Evolutionary conservation across 1,139 yeast species (phyloP).

Genomic region (Martiniozyma asiatica): DNA sequence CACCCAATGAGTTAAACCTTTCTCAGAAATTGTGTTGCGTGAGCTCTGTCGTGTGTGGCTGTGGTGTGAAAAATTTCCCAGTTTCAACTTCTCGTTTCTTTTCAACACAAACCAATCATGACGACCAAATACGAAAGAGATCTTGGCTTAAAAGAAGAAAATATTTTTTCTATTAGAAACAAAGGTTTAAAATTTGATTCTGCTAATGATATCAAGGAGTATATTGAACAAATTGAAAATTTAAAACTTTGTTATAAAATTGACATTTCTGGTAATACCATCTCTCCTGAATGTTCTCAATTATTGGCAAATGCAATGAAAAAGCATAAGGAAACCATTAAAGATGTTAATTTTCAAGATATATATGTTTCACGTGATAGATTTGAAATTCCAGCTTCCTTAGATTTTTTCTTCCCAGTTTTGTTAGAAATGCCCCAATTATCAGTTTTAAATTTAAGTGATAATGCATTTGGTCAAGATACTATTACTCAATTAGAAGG

Average conservation of each 20-base stretch:
- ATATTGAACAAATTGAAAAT: constrained; percentile 40
- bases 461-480: constrained; percentile 93
- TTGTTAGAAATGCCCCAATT: constrained; percentile 58
- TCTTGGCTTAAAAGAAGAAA: constrained; percentile 18
- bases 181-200: constrained; percentile 68
- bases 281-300: constrained; percentile 81
- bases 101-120: constrained; percentile 11
- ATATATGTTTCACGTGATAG: constrained; percentile 89
- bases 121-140: constrained; percentile 22
- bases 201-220: constrained; percentile 59
- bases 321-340: constrained; percentile 35
- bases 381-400: constrained; percentile 84
- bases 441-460: constrained; percentile 71
- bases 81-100: too few relatives aligned
- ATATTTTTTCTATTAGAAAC: constrained; percentile 49
- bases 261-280: constrained; percentile 86
- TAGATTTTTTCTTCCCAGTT: constrained; percentile 61
- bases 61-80: too few relatives aligned
- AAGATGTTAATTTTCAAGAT: constrained; percentile 76
- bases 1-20: too few relatives aligned
- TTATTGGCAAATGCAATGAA: constrained; percentile 52
- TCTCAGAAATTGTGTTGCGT: too few relatives aligned
- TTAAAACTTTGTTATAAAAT: constrained; percentile 37
- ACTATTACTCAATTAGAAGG: constrained; percentile 82
- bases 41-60: too few relatives aligned